Base-by-base conservation (phyloP, 768 basidiomycete species). In the Symmetrospora coprosmae region DNA sequence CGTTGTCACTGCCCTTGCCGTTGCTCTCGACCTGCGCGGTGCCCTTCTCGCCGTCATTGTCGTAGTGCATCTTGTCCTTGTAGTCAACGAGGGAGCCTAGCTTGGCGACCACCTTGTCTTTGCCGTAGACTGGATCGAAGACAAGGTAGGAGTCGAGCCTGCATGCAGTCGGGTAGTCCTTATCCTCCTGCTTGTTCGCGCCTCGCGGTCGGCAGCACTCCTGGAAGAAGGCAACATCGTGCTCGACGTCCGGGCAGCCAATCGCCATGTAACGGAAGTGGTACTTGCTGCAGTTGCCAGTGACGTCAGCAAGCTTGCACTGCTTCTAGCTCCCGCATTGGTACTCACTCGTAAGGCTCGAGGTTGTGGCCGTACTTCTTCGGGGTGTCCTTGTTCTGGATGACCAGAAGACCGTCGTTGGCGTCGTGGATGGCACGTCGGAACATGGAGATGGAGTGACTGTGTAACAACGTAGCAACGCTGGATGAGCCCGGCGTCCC, bases 201-300 rank as follows among this genome's bases (percentile, higher is more conserved):
- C 25, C 11, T 27, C 55, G 55, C 8, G 55, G 55, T 7, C 19
- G 25, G 55, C 55, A 58, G 41, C 55, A 58, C 2, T 25, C 37
- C 41, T 27, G 28, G 55, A 46, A 58, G 55, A 58, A 58, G 21
- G 25, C 30, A 28, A 43, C 55, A 17, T 38, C 37, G 41, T 46
- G 4, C 41, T 58, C 55, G 6, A 46, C 55, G 37, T 58, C 55
- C 2, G 3, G 9, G 55, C 55, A 58, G 13, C 55, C 55, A 21
- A 58, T 58, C 8, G 55, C 55, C 55, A 38, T 58, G 55, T 46
- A 58, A 2, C 55, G 55, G 43, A 58, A 58, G 30, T 58, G 55
- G 37, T 14, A 58, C 17, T 58, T 39, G 21, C 55, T 58, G 23
- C 9, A n/a, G 43, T n/a, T 5, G 7, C 9, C 14, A 17, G 27